phyloP scores from a whole-genome alignment of 2,329 filamentous ascomycete genomes.

The Talaromyces sp. region DNA sequence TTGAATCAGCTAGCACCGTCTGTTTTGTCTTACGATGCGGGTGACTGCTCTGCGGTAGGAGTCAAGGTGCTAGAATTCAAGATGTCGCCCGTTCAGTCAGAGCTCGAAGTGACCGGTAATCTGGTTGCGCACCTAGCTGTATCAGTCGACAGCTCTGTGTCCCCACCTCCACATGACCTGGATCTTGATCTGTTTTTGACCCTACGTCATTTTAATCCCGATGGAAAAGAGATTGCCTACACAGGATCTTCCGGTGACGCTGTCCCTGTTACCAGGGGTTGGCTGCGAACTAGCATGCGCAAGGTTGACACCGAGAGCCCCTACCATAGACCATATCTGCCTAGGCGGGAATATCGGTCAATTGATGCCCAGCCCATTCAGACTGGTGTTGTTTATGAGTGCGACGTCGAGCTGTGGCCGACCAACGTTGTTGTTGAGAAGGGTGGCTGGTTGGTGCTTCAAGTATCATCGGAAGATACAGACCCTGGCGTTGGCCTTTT shows the following conservation, averaged over 20 bases:
- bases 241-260: conserved; percentile 58
- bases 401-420: conserved; percentile 46
- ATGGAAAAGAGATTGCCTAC: conserved; percentile 54
- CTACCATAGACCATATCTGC: conserved; percentile 48
- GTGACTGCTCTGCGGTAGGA: background rate
- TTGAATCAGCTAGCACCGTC: background rate
- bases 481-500: conserved; percentile 1
- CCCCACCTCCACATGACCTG: conserved; percentile 33
- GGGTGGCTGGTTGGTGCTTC: conserved; percentile 15
- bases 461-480: conserved; percentile 5
- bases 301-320: conserved; percentile 30
- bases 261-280: conserved; percentile 56
- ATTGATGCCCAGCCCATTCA: conserved; percentile 49
- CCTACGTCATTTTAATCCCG: conserved; percentile 50
- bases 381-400: conserved; percentile 49
- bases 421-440: conserved; percentile 32
- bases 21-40: background rate
- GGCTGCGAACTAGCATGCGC: conserved; percentile 44
- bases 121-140: conserved; percentile 64
- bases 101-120: conserved; percentile 67
- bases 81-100: background rate
- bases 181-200: conserved; percentile 59
- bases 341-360: conserved; percentile 45
- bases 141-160: conserved; percentile 47
- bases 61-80: background rate